These are phyloP conservation scores for Saccharum hybrid DNA, from an alignment of 202 grass and related monocot species.

Conservation along the genomic window DNA sequence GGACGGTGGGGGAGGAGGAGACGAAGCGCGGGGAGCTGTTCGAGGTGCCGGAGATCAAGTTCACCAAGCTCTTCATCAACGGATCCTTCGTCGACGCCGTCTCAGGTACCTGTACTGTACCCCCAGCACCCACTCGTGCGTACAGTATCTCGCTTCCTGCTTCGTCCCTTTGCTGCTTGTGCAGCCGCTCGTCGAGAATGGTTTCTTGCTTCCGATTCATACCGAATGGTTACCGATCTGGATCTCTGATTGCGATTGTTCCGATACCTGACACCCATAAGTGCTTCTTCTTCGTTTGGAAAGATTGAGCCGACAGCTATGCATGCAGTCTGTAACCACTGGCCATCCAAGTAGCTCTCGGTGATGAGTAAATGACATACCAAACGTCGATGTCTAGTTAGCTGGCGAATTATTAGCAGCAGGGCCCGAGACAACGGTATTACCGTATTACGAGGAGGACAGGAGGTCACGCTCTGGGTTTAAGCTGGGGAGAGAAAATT, in stretches of 20 bases:
- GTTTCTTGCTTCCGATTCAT: neutral
- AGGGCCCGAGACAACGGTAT: neutral
- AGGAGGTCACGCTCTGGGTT: neutral
- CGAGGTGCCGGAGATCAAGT: slow-evolving; percentile 65
- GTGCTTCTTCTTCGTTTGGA: neutral
- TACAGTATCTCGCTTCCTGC: neutral
- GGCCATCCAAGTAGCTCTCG: neutral
- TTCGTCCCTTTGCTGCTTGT: neutral
- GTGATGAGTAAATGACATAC: neutral
- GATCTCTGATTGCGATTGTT: neutral
- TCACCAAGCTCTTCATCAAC: slow-evolving; percentile 84
- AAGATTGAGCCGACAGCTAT: neutral
- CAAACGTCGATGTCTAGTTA: too few relatives aligned
- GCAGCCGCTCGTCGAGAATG: neutral
- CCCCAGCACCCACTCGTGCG: accelerated
- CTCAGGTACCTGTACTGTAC: slow-evolving; percentile 46
- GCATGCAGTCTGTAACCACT: neutral
- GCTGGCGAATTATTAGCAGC: neutral
- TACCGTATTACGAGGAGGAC: neutral
- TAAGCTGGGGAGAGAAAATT: too few relatives aligned
- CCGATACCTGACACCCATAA: too few relatives aligned
- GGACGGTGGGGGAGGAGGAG: neutral
- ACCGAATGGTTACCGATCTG: neutral
- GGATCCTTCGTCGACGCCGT: slow-evolving; percentile 66
- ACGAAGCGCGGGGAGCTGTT: slow-evolving; percentile 1